phyloP scores from a whole-genome alignment of 257 asterid species.

The Voacanga thouarsii region DNA sequence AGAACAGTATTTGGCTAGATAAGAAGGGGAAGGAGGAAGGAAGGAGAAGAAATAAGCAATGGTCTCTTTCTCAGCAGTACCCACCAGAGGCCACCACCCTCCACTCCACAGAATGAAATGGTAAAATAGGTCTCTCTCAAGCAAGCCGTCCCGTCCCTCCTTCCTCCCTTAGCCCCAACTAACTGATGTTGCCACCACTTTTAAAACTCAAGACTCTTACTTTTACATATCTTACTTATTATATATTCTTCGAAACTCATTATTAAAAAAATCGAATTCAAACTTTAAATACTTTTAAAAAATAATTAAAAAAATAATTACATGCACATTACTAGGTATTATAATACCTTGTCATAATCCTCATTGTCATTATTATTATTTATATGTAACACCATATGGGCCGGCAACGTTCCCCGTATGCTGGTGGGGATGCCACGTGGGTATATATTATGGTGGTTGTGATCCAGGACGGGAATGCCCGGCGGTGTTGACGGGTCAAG shows the following conservation, averaged over 20 bases:
- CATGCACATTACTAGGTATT: too few relatives aligned
- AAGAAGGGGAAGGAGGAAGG: slow-evolving; percentile 21
- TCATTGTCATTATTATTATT: too few relatives aligned
- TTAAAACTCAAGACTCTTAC: background rate
- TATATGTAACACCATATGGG: background rate
- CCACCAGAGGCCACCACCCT: slow-evolving; percentile 21
- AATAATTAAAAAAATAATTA: too few relatives aligned
- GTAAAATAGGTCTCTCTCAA: slow-evolving; percentile 37
- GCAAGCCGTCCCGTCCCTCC: slow-evolving; percentile 27
- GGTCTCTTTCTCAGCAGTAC: slow-evolving; percentile 41
- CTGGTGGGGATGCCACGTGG: slow-evolving; percentile 49
- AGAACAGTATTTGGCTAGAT: slow-evolving; percentile 12
- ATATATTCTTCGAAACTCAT: too few relatives aligned
- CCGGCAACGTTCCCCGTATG: slow-evolving; percentile 32
- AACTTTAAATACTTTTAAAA: too few relatives aligned
- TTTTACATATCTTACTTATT: too few relatives aligned
- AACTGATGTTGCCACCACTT: background rate
- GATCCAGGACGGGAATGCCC: slow-evolving; percentile 25
- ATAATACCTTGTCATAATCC: too few relatives aligned
- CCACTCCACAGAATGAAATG: slow-evolving; percentile 8
- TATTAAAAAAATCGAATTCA: too few relatives aligned
- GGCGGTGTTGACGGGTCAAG: slow-evolving; percentile 34
- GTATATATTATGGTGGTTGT: slow-evolving; percentile 18
- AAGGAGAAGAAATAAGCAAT: slow-evolving; percentile 17
- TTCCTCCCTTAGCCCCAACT: slow-evolving; percentile 11